Evolutionary conservation across 441 rosid species (phyloP), one percentile per base, ranked within the genome.

Genomic region (Bruguiera hainesii): DNA sequence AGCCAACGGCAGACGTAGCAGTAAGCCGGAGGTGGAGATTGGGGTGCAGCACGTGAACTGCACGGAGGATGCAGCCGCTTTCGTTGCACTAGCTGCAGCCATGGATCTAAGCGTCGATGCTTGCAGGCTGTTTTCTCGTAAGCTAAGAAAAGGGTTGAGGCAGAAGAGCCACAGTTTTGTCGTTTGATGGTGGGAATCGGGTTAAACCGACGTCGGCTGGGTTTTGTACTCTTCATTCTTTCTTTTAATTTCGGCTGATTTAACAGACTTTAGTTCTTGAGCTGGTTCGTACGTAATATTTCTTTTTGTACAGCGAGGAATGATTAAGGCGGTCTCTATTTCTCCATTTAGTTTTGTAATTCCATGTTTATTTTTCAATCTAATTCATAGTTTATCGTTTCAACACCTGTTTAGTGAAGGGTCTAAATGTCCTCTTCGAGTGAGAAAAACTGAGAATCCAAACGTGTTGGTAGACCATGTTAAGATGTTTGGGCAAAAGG

Each of bases 51-150:
- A 89, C 81, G 98, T 94, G 89, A 88, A 84, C 29, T 94, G 97
- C 82, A 89, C 89, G 60, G 98, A 91, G 89, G 99, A 94, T 56
- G 99, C 97, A 28, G 99, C 97, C 0, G 97, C 87, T 0, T 91
- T 79, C 66, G 96, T 89, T 84, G 98, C 98, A 3, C 48, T 94
- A 25, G 91, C 96, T 3, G 97, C 98, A 21, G 96, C 98, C 7
- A 79, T 94, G 82, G 97, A 91, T 84, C 90, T 89, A 28, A 87
- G 97, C 72, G 75, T 87, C 87, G 97, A 94, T 71, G 98, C 98
- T 46, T 89, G 97, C 65, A 82, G 67, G 69, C 37, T 83, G 63
- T 94, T 91, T 70, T 87, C 97, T 35, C 87, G 79, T 29, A 88
- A 86, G 89, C 83, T 88, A 68, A 83, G 97, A 84, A 84, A 87